Evolutionary conservation across 2,329 filamentous ascomycete genomes (phyloP).

Genomic region (Teratosphaeria pseudoeucalypti): DNA sequence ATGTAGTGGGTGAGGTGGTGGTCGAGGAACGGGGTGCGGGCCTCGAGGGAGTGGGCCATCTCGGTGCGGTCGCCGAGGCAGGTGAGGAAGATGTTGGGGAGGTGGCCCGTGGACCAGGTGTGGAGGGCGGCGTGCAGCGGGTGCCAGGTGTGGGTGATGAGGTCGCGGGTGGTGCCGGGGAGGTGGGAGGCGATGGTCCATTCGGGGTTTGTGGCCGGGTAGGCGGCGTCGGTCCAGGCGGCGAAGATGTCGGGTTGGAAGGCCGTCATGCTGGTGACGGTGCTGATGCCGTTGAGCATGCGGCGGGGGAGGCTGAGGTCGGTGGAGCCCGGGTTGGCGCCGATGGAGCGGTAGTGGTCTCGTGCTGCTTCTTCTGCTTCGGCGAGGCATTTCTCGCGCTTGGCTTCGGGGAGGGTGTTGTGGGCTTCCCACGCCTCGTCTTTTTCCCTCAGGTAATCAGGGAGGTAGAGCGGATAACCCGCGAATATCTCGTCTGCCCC

Average conservation of each 20-base stretch:
- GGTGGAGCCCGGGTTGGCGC: constrained; percentile 16
- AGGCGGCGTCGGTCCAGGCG: constrained; percentile 22
- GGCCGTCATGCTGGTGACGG: constrained; percentile 26
- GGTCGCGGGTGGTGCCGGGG: constrained; percentile 12
- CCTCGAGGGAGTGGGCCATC: constrained; percentile 35
- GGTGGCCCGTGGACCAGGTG: constrained; percentile 27
- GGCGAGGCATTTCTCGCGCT: constrained; percentile 12
- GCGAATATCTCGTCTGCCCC: constrained; percentile 33
- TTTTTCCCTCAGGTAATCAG: constrained; percentile 40
- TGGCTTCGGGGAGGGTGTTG: constrained; percentile 16
- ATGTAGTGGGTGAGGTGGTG: constrained; percentile 31
- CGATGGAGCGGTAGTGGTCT: constrained; percentile 19
- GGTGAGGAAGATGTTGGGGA: constrained; percentile 32
- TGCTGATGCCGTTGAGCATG: constrained; percentile 32
- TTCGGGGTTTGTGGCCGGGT: constrained; percentile 22
- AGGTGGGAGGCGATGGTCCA: constrained; percentile 25
- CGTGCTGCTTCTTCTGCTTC: constrained; percentile 15
- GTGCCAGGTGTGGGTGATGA: constrained; percentile 26
- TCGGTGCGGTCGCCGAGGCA: constrained; percentile 37
- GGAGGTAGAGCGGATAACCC: constrained; percentile 39
- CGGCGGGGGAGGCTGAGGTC: constrained; percentile 15
- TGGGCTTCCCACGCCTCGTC: constrained; percentile 27
- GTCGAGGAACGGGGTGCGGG: constrained; percentile 32
- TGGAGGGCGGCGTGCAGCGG: constrained; percentile 32
- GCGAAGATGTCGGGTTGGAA: constrained; percentile 28